A percentile compares a stretch with the other conserved stretches of the same genome.
phyloP scores from a whole-genome alignment of 306 rosid species.

The Casuarina cunninghamiana region DNA sequence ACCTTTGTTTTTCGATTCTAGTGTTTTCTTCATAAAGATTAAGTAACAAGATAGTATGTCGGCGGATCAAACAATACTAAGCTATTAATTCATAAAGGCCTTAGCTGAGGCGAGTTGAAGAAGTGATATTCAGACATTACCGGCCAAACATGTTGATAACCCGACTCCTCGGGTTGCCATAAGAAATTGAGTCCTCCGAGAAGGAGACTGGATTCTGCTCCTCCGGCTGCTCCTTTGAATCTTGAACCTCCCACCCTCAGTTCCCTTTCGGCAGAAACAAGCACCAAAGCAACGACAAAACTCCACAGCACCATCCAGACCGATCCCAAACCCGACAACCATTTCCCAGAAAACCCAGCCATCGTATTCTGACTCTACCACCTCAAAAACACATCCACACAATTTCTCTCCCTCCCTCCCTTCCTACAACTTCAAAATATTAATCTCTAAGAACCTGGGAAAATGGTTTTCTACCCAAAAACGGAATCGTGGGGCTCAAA shows the following conservation, averaged over 20 bases:
- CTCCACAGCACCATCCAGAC: conserved; percentile 40
- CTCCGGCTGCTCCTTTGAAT: conserved; percentile 32
- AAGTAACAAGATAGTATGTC: too few relatives aligned
- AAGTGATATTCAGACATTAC: conserved; percentile 33
- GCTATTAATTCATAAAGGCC: neutral
- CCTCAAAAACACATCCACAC: neutral
- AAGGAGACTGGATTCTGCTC: conserved; percentile 32
- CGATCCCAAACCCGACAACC: conserved; percentile 45
- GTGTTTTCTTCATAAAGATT: too few relatives aligned
- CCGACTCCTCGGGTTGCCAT: conserved; percentile 58
- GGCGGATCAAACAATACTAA: neutral
- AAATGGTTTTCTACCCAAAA: neutral
- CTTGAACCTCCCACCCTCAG: conserved; percentile 37
- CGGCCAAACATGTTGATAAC: conserved; percentile 85
- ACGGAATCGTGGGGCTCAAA: neutral
- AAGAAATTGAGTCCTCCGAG: conserved; percentile 57
- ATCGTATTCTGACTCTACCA: neutral
- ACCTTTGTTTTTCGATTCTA: too few relatives aligned
- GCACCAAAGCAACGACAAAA: conserved; percentile 36
- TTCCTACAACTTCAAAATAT: neutral
- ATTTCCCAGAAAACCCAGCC: conserved; percentile 25
- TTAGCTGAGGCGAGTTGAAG: neutral
- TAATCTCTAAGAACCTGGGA: neutral
- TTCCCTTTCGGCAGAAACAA: conserved; percentile 64
- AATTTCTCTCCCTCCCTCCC: neutral